These are phyloP conservation scores for Knufia fluminis DNA, from an alignment of 2,329 filamentous ascomycete species.

Conservation along the genomic window DNA sequence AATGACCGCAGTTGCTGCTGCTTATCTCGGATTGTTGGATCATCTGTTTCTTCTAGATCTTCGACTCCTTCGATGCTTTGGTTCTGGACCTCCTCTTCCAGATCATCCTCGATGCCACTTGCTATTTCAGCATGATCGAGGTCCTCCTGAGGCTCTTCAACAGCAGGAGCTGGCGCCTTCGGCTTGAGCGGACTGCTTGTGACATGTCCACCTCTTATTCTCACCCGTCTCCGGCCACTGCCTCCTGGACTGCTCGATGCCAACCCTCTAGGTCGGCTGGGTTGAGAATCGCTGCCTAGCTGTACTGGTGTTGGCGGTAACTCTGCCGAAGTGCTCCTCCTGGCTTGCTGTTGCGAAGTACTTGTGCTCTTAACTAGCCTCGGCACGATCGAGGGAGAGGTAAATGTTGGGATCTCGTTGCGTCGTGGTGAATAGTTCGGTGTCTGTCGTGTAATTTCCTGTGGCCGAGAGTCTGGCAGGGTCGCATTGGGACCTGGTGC, in stretches of 20 bases:
- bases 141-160: slow-evolving; percentile 9
- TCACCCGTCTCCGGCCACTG: slow-evolving; percentile 12
- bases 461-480: neutral
- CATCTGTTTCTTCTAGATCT: slow-evolving; percentile 8
- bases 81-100: neutral
- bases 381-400: slow-evolving; percentile 13
- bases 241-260: slow-evolving; percentile 19
- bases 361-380: slow-evolving; percentile 14
- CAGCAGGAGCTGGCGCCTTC: slow-evolving; percentile 5
- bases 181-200: slow-evolving; percentile 23
- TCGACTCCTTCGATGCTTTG: neutral
- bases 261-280: slow-evolving; percentile 20
- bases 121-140: slow-evolving; percentile 13
- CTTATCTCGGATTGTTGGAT: slow-evolving; percentile 3
- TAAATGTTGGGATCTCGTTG: neutral
- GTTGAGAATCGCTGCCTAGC: slow-evolving; percentile 15
- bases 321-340: slow-evolving; percentile 16
- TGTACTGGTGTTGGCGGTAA: slow-evolving; percentile 23
- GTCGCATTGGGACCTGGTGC: neutral
- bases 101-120: slow-evolving; percentile 10
- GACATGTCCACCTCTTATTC: slow-evolving; percentile 4
- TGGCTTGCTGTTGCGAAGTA: neutral
- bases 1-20: neutral
- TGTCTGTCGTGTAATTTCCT: too few species aligned
- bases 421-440: neutral